phyloP scores from a whole-genome alignment of 331 rosid species.

The Stylosanthes scabra region DNA sequence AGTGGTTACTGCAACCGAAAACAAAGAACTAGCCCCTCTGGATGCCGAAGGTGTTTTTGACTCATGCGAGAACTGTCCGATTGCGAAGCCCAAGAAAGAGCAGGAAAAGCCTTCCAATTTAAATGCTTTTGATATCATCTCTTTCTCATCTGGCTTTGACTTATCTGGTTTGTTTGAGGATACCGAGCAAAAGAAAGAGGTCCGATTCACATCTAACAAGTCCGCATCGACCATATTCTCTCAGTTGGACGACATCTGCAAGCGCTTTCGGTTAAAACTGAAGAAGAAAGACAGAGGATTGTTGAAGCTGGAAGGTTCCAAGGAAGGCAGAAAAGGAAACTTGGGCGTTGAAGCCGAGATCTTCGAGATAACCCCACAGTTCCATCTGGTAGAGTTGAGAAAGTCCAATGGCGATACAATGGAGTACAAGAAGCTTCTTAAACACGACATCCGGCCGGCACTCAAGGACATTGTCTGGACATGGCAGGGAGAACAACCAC shows the following conservation, averaged over 20 bases:
- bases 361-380: slow-evolving; percentile 74
- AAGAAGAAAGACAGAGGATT: slow-evolving; percentile 79
- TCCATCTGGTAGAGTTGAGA: slow-evolving; percentile 77
- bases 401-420: slow-evolving; percentile 75
- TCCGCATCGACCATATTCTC: slow-evolving; percentile 69
- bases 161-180: slow-evolving; percentile 85
- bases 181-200: slow-evolving; percentile 59
- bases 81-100: slow-evolving; percentile 60
- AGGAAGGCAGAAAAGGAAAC: slow-evolving; percentile 77
- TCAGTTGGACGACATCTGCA: slow-evolving; percentile 76
- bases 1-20: slow-evolving; percentile 25
- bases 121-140: slow-evolving; percentile 90
- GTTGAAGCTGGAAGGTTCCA: slow-evolving; percentile 72
- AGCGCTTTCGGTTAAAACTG: slow-evolving; percentile 60
- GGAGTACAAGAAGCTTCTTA: slow-evolving; percentile 72
- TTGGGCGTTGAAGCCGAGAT: slow-evolving; percentile 80
- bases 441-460: slow-evolving; percentile 75
- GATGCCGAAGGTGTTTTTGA: slow-evolving; percentile 57
- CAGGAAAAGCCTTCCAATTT: slow-evolving; percentile 56
- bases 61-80: slow-evolving; percentile 46
- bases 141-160: slow-evolving; percentile 87
- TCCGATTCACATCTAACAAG: slow-evolving; percentile 68
- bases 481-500: slow-evolving; percentile 76
- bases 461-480: slow-evolving; percentile 84
- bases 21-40: slow-evolving; percentile 46